These are phyloP conservation scores for Lipomyces spencermartinsiae DNA, from an alignment of 805 yeast genomes.

Conservation along the genomic window DNA sequence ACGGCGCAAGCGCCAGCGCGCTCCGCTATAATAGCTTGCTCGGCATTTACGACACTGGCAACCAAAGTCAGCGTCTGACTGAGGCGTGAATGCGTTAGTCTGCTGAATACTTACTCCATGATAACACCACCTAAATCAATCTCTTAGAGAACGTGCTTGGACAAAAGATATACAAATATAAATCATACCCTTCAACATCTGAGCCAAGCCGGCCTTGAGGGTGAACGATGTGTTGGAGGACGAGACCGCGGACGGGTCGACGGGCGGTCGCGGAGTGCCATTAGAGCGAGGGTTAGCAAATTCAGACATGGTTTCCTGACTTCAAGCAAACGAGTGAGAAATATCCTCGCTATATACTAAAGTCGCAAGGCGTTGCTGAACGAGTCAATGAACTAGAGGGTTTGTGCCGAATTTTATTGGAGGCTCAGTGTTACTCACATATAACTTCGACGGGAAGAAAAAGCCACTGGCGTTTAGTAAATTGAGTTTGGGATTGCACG, in stretches of 20 bases:
- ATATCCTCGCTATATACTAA: not conserved
- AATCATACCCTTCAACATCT: constrained; percentile 81
- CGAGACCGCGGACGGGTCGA: constrained; percentile 33
- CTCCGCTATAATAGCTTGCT: constrained; percentile 82
- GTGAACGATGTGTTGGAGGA: constrained; percentile 45
- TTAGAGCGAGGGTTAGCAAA: not conserved
- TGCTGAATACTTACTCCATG: constrained; percentile 47
- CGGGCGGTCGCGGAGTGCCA: constrained; percentile 41
- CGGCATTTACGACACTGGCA: constrained; percentile 52
- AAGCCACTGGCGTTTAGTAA: too few species aligned
- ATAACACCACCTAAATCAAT: constrained; percentile 48
- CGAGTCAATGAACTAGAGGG: not conserved
- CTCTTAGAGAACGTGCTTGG: not conserved
- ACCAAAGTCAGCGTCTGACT: constrained; percentile 3
- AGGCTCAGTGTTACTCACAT: too few species aligned
- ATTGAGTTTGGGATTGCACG: too few species aligned
- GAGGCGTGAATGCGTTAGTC: not conserved
- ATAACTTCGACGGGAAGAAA: too few species aligned
- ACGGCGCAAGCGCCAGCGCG: constrained; percentile 88
- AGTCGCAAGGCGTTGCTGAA: not conserved
- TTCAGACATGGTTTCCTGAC: not conserved
- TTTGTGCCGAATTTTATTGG: too few species aligned
- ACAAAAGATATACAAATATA: not conserved
- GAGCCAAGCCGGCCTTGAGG: constrained; percentile 80
- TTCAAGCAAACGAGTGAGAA: not conserved